Evolutionary conservation across 768 basidiomycete genomes (phyloP).

Genomic region (Russula griseocarnosa): DNA sequence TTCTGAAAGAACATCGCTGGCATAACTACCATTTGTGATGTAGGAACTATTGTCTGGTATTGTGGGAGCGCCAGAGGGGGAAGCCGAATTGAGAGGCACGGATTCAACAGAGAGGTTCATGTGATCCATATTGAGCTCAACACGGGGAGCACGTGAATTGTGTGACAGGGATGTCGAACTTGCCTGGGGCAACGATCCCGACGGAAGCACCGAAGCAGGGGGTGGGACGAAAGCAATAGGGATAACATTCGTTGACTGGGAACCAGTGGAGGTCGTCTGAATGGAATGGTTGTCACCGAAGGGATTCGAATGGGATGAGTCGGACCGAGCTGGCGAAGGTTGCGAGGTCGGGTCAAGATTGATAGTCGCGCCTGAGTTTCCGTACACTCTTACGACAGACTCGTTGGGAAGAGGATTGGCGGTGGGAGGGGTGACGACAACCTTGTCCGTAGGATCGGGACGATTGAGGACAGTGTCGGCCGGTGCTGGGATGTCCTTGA

Average conservation of each 20-base stretch:
- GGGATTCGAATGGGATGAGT: slow-evolving; percentile 52
- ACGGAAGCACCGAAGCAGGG: slow-evolving; percentile 43
- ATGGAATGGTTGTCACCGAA: slow-evolving; percentile 78
- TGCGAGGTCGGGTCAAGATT: slow-evolving; percentile 52
- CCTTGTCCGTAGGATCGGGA: slow-evolving; percentile 76
- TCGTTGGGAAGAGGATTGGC: slow-evolving; percentile 30
- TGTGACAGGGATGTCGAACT: slow-evolving; percentile 41
- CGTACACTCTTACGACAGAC: slow-evolving; percentile 48
- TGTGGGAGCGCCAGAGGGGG: slow-evolving; percentile 44
- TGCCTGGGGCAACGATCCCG: slow-evolving; percentile 17
- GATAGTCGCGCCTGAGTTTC: slow-evolving; percentile 46
- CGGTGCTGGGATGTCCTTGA: slow-evolving; percentile 60
- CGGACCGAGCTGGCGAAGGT: slow-evolving; percentile 30
- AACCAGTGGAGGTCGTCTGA: slow-evolving; percentile 66
- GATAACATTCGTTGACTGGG: slow-evolving; percentile 80
- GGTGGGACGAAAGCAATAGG: slow-evolving; percentile 72
- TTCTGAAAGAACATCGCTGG: slow-evolving; percentile 76
- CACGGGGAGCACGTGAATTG: slow-evolving; percentile 55
- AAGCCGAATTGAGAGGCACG: slow-evolving; percentile 37
- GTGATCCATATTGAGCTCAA: slow-evolving; percentile 60
- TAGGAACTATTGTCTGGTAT: slow-evolving; percentile 61
- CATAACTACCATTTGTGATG: slow-evolving; percentile 69
- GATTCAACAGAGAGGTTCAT: slow-evolving; percentile 55
- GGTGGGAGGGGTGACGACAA: slow-evolving; percentile 32
- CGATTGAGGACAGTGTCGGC: slow-evolving; percentile 76